A percentile compares a stretch with the other conserved stretches of the same genome.
Evolutionary conservation across 140 eudicot species (phyloP).

Genomic region (Bidens hawaiensis): DNA sequence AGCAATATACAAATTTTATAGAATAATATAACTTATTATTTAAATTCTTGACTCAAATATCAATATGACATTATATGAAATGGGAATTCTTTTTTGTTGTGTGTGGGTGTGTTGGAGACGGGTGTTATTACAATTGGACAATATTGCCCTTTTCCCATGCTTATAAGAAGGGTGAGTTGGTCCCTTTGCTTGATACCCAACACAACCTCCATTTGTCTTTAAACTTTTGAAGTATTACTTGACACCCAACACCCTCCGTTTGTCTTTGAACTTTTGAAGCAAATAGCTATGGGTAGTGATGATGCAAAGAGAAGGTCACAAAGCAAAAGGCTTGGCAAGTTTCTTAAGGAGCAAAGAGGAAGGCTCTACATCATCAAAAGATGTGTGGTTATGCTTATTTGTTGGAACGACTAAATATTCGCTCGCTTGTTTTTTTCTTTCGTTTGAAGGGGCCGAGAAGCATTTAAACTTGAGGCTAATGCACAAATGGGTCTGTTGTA

Average conservation of each 20-base stretch:
- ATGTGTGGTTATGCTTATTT: conserved; percentile 87
- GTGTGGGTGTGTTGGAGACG: background rate
- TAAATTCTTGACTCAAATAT: conserved; percentile 12
- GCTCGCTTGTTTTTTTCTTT: background rate
- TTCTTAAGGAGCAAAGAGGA: conserved; percentile 82
- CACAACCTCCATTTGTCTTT: conserved; percentile 17
- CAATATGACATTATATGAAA: conserved; percentile 21
- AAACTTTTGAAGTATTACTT: conserved; percentile 4
- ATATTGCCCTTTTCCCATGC: conserved; percentile 19
- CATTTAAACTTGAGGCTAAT: background rate
- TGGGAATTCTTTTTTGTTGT: background rate
- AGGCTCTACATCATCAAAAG: conserved; percentile 80
- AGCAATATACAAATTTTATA: conserved; percentile 25
- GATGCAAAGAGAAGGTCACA: conserved; percentile 51
- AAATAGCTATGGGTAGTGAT: conserved; percentile 15
- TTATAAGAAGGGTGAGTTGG: conserved; percentile 32
- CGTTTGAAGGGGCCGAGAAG: conserved; percentile 10
- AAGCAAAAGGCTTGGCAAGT: conserved; percentile 61
- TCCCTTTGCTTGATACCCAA: conserved; percentile 16
- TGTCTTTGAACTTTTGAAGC: conserved; percentile 6
- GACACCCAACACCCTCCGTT: conserved; percentile 14
- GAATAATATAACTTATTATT: background rate
- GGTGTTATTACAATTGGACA: conserved; percentile 22
- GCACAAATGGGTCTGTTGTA: conserved; percentile 19
- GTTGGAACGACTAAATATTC: conserved; percentile 56